phyloP scores from a whole-genome alignment of 306 rosid genomes.

The Canavalia ensiformis region DNA sequence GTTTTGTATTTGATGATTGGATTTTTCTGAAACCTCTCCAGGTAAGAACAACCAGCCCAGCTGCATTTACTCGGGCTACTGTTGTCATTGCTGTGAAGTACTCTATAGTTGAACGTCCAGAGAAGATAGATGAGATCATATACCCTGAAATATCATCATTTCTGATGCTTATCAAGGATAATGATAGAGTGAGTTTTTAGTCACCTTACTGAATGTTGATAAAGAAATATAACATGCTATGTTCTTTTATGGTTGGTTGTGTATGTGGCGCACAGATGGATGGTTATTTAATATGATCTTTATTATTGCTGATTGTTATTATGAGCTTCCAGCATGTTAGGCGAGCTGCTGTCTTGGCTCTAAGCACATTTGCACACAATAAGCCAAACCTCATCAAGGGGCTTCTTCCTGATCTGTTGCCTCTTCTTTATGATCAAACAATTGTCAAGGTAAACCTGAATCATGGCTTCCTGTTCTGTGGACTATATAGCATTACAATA shows the following conservation, averaged over 20 bases:
- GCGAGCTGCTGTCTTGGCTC: constrained; percentile 98
- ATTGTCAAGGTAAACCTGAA: constrained; percentile 78
- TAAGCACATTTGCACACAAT: constrained; percentile 98
- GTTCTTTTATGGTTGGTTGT: constrained; percentile 13
- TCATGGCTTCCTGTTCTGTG: constrained; percentile 2
- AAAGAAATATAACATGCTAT: constrained; percentile 20
- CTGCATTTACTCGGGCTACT: constrained; percentile 98
- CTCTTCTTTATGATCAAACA: constrained; percentile 99
- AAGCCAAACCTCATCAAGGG: constrained; percentile 96
- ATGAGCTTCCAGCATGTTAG: constrained; percentile 86
- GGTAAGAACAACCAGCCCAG: constrained; percentile 88
- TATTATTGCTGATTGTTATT: constrained; percentile 45
- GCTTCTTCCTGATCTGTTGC: constrained; percentile 92
- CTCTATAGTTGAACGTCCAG: constrained; percentile 96
- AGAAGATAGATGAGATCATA: constrained; percentile 94
- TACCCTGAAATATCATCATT: constrained; percentile 94
- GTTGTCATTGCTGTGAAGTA: constrained; percentile 98
- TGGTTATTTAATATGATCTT: constrained; percentile 49
- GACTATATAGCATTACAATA: neutral
- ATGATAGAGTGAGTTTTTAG: constrained; percentile 78
- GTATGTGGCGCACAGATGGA: constrained; percentile 23
- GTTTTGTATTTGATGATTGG: constrained; percentile 43
- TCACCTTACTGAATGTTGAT: constrained; percentile 31
- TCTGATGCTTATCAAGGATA: constrained; percentile 96
- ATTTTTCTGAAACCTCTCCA: constrained; percentile 47